Evolutionary conservation across 2,329 filamentous ascomycete genomes (phyloP), one percentile per base, ranked within the genome.

Genomic region (Pseudocercospora fijiensis): DNA sequence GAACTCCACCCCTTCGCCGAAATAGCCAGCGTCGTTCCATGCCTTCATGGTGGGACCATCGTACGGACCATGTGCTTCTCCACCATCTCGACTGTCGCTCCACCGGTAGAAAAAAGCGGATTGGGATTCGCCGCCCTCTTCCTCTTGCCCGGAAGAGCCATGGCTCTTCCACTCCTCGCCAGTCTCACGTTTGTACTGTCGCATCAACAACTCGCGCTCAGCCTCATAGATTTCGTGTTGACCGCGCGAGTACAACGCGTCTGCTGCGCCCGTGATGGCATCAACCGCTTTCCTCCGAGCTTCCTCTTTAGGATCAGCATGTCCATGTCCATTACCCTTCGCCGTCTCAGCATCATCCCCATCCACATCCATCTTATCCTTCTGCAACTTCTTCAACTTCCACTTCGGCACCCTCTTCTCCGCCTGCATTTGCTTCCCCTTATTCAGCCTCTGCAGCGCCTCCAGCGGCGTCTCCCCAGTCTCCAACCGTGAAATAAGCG

Each of bases 1-100:
- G 68, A 81, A 83, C 67, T 83, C 94, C 24, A 96, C 92, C 0
- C 91, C 91, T 67, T 95, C 89, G 11, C 88, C 90, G 78, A 99
- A 99, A 76, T 98, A 98, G 2, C 95, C 95, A 24, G 92, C 92
- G 66, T 91, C 87, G 70, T 90, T 87, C 95, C 95, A 99, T 2
- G 91, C 90, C 71, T 88, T 86, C 95, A 99, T 98, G 41, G 89
- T 94, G 4, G 83, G 76, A 7, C 84, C 86, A 74, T 97, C 92
- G 76, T 92, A 99, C 0, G 95, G 94, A 0, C 95, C 95, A 76
- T 99, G 92, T 63, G 85, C 85, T 55, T 86, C 84, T 10, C 86
- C 91, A 27, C 86, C 90, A 73, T 96, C 94, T 45, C 92, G 84
- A 18, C 91, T 91, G 75, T 96, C 92, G 43, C 87, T 88, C 95